Evolutionary conservation across 2,329 filamentous ascomycete genomes (phyloP), one percentile per base, ranked within the genome.

Genomic region (Colletotrichum echinochloae): DNA sequence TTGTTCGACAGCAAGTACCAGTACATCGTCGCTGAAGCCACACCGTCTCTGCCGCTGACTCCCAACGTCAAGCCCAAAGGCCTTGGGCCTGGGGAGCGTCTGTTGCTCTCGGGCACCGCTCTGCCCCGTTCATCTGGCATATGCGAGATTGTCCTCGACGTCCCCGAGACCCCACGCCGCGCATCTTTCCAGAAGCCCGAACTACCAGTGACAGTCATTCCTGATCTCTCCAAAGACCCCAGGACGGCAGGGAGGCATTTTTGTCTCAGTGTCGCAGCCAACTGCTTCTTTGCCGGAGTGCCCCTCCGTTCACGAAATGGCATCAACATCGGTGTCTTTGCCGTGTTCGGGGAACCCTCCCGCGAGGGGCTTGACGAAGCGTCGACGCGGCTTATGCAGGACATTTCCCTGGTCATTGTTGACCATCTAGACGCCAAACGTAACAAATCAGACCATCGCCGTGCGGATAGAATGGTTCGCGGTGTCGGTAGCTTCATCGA

Each of bases 1-100:
- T 77, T 89, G n/a, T 87, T 89, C 70, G 86, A 87, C 70, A 76
- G 75, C 8, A 78, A 79, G 5, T 75, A 80, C 52, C 85, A 89
- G 70, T 82, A 87, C 70, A 76, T 88, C 20, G 76, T 88, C 20
- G 85, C 86, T 61, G 86, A 88, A 71, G 84, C 85, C 3, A 85
- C 85, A 0, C 79, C 79, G 0, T 78, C 77, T 1, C 76, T 82
- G 1, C 80, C 80, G 0, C 73, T 87, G 3, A 74, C 76, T 54
- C 78, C 65, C 73, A 76, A 74, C 75, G 52, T 77, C 63, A 73
- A 76, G 28, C 49, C 73, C 9, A 62, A 63, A 30, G 51, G 49
- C 2, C 3, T 23, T 30, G n/a, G 28, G 44, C 4, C 35, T 0
- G 70, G 65, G 2, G 65, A 73, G 7, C 33, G 71, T 16, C 33